A percentile compares a stretch with the other conserved stretches of the same genome.
Evolutionary conservation across 305 asterid species (phyloP).

Genomic region (Stenogyne calaminthoides): DNA sequence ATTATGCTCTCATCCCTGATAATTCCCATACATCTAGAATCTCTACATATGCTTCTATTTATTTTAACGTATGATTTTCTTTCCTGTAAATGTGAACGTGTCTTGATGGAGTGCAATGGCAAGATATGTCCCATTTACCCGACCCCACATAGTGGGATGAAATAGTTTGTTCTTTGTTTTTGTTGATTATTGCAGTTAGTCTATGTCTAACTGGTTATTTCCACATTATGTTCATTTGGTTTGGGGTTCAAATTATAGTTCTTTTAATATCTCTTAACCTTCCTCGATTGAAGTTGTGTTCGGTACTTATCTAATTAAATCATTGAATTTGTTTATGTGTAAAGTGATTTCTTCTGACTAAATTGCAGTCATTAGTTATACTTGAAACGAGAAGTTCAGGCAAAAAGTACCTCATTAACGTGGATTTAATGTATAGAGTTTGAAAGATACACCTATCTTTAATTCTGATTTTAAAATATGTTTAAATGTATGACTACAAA

Average conservation of each 20-base stretch:
- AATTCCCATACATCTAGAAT: background rate
- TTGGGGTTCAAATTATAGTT: background rate
- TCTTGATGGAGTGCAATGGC: background rate
- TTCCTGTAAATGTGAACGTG: background rate
- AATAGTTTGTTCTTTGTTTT: background rate
- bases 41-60: background rate
- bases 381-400: conserved; percentile 12
- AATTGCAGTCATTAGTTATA: background rate
- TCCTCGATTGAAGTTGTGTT: background rate
- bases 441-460: background rate
- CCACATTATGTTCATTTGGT: background rate
- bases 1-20: background rate
- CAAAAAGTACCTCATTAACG: conserved; percentile 3
- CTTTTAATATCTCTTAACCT: background rate
- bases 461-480: conserved; percentile 5
- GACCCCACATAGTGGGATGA: background rate
- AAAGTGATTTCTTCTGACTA: conserved; percentile 1
- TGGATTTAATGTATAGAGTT: conserved; percentile 5
- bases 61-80: background rate
- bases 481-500: background rate
- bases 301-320: conserved; percentile 9
- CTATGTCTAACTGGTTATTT: background rate
- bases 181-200: background rate
- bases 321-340: conserved; percentile 8
- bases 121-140: background rate